Percentiles rank a stretch among this genome's conserved stretches.
These are phyloP conservation scores for Bassia scoparia DNA, from an alignment of 148 eudicot species.

Conservation along the genomic window DNA sequence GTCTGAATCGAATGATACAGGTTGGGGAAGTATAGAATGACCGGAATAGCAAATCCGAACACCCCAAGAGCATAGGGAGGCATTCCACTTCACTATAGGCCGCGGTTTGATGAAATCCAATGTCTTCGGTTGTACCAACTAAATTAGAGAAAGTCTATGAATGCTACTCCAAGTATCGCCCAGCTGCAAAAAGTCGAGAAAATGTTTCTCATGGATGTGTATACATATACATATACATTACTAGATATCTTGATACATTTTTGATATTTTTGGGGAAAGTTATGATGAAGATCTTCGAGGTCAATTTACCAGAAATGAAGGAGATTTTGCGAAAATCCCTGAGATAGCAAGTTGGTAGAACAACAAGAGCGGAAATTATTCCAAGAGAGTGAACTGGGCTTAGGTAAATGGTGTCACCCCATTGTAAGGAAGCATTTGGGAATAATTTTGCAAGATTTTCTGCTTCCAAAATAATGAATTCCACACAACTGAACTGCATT, in stretches of 20 bases:
- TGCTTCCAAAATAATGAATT: conserved; percentile 82
- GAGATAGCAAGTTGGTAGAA: conserved; percentile 69
- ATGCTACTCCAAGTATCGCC: conserved; percentile 61
- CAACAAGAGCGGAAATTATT: conserved; percentile 51
- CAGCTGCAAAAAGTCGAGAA: conserved; percentile 41
- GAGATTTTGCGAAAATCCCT: conserved; percentile 68
- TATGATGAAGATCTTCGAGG: background rate
- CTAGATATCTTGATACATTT: too few species aligned
- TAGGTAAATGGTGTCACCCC: conserved; percentile 45
- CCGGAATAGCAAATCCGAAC: conserved; percentile 80
- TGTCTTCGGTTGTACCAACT: conserved; percentile 46
- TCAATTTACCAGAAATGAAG: conserved; percentile 58
- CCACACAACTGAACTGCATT: conserved; percentile 80
- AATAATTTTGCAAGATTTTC: conserved; percentile 70
- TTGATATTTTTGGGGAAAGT: background rate
- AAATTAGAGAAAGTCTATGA: conserved; percentile 51
- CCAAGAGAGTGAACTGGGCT: conserved; percentile 60
- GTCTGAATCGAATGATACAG: conserved; percentile 83
- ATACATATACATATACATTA: too few species aligned
- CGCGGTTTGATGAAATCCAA: conserved; percentile 68
- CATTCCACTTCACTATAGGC: conserved; percentile 56
- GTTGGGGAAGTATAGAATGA: conserved; percentile 74
- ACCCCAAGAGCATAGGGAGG: conserved; percentile 85
- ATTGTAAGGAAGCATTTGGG: conserved; percentile 51
- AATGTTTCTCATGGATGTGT: background rate